A percentile compares a stretch with the other conserved stretches of the same genome.
Conservation (phyloP, 2,329 filamentous ascomycete species). For the Alternaria sp. region DNA sequence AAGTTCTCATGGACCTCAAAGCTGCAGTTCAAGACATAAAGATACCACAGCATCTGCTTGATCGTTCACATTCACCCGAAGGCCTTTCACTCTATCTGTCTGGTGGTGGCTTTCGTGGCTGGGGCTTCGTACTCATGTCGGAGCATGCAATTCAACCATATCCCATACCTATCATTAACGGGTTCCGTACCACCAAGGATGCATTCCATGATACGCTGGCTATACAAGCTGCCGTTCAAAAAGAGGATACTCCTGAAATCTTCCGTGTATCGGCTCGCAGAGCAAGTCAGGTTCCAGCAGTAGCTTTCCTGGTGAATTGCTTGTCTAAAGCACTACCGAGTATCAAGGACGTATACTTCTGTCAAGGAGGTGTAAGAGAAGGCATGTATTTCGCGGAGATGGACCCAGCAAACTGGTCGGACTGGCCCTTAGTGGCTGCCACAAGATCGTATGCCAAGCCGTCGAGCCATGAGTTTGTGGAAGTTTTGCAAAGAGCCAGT, state of each 20-base stretch:
- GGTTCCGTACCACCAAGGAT: slow-evolving; percentile 71
- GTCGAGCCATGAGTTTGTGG: slow-evolving; percentile 57
- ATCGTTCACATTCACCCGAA: slow-evolving; percentile 35
- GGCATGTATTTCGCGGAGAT: slow-evolving; percentile 80
- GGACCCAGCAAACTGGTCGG: slow-evolving; percentile 64
- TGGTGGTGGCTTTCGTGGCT: slow-evolving; percentile 88
- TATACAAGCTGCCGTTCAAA: slow-evolving; percentile 53
- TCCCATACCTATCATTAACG: slow-evolving; percentile 82
- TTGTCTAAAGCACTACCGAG: slow-evolving; percentile 73
- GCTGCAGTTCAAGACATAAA: slow-evolving; percentile 66
- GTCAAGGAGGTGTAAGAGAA: slow-evolving; percentile 86
- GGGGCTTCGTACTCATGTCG: slow-evolving; percentile 89
- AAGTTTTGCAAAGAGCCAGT: slow-evolving; percentile 61
- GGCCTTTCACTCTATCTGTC: slow-evolving; percentile 77
- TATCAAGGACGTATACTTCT: slow-evolving; percentile 78
- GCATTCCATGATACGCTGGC: slow-evolving; percentile 67
- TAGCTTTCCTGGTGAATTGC: slow-evolving; percentile 79
- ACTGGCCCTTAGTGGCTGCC: slow-evolving; percentile 71
- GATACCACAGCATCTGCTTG: slow-evolving; percentile 62
- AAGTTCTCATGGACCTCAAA: slow-evolving; percentile 67
- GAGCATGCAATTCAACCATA: slow-evolving; percentile 77
- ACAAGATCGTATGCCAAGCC: slow-evolving; percentile 62
- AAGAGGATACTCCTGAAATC: slow-evolving; percentile 49
- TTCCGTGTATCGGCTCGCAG: slow-evolving; percentile 84
- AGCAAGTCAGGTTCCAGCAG: slow-evolving; percentile 82